Base-by-base conservation (phyloP, 768 basidiomycete genomes). In the Pholiota conissans region DNA sequence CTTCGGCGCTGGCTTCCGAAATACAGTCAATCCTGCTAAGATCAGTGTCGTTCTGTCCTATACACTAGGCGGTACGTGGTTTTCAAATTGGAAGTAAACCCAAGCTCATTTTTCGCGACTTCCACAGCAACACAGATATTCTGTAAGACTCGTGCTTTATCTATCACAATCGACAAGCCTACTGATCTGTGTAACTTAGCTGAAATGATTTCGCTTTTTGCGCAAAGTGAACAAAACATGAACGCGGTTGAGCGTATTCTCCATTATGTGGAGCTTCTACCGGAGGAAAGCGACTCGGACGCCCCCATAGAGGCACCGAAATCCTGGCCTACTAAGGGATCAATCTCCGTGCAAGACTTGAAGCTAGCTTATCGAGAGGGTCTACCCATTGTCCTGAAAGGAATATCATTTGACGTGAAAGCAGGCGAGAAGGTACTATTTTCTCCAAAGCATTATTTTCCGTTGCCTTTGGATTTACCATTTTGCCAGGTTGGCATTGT, bases 181-280 rank as follows among this genome's bases (percentile, higher is more conserved):
- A 32, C 7, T 32, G 16, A 60, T 16, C 50, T 10, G 29, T 37
- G 14, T 40, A 49, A 24, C 46, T 64, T 13, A 85, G 82, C 83
- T 5, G 76, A 83, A 59, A 77, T 86, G 68, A 76, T 86, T 14
- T 74, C 79, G 1, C 73, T 77, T 28, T 86, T 83, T 62, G 84
- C 86, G 4, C 74, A 77, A 59, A 85, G 81, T 59, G 86, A 87
- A 65, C 84, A 87, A 67, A 85, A 85, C 64, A 88, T 89, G 82
- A 89, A 89, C 62, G 82, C 85, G 0, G 86, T 86, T 6, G 89
- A 90, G 64, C 80, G 89, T 18, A 75, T 90, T 3, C 71, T 86
- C n/a, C 80, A 87, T 49, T 92, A 90, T 69, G 78, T 81, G 9
- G 78, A 86, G 40, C 77, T 94, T 3, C 76, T 77, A 1, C 59